phyloP scores from a whole-genome alignment of 495 filamentous ascomycete genomes.

The Hypoxylon intermedium region DNA sequence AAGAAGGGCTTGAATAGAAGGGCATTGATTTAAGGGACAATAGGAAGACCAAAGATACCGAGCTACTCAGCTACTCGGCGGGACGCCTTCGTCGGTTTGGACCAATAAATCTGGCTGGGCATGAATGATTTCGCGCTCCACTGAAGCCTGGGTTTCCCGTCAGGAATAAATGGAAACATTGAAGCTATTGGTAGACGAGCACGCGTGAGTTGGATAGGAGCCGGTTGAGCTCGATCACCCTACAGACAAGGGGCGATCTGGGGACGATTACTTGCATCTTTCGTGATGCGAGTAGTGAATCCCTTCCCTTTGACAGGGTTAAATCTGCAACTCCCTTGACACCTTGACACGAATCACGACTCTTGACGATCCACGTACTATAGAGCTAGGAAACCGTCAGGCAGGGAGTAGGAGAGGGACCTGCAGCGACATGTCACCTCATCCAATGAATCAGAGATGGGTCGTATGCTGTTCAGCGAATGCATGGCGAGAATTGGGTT shows the following conservation, averaged over 20 bases:
- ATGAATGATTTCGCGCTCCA: conserved; percentile 31
- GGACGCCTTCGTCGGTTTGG: conserved; percentile 23
- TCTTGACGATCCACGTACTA: conserved; percentile 36
- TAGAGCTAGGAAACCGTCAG: conserved; percentile 29
- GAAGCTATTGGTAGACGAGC: conserved; percentile 25
- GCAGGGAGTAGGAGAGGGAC: conserved; percentile 35
- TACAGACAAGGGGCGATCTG: conserved; percentile 23
- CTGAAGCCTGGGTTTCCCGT: conserved; percentile 15
- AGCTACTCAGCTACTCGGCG: conserved; percentile 4
- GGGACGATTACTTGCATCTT: conserved; percentile 28
- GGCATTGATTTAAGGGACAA: conserved; percentile 29
- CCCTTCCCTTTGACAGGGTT: conserved; percentile 15
- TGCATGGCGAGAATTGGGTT: conserved; percentile 34
- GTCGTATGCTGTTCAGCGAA: conserved; percentile 25
- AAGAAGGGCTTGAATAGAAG: conserved; percentile 19
- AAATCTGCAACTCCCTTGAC: conserved; percentile 17
- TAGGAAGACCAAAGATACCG: conserved; percentile 3
- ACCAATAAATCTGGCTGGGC: conserved; percentile 34
- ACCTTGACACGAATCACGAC: conserved; percentile 34
- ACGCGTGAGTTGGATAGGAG: conserved; percentile 10
- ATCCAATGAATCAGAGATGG: conserved; percentile 26
- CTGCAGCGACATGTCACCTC: conserved; percentile 35
- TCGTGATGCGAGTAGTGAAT: conserved; percentile 24
- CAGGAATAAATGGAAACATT: conserved; percentile 3
- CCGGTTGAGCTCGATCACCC: conserved; percentile 4